Evolutionary conservation across 495 filamentous ascomycete genomes (phyloP).

Genomic region (Parathielavia appendiculata): DNA sequence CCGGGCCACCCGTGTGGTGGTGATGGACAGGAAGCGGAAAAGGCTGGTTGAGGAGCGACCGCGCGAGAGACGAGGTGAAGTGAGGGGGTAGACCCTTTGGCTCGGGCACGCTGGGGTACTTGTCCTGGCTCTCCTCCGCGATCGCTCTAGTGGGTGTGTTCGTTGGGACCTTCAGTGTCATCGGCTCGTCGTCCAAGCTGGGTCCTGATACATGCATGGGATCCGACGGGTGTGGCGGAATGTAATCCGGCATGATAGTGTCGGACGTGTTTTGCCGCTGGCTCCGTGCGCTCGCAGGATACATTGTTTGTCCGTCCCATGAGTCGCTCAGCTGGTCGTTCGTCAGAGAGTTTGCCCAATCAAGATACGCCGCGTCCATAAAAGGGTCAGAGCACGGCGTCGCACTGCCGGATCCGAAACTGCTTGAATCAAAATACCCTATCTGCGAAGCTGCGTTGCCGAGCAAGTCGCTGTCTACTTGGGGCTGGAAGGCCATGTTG

Average conservation of each 20-base stretch:
- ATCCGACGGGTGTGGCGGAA: slow-evolving; percentile 17
- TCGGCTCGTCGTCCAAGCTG: slow-evolving; percentile 32
- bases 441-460: slow-evolving; percentile 14
- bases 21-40: slow-evolving; percentile 32
- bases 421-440: slow-evolving; percentile 24
- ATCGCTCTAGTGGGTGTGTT: slow-evolving; percentile 35
- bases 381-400: slow-evolving; percentile 33
- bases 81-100: slow-evolving; percentile 26
- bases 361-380: slow-evolving; percentile 34
- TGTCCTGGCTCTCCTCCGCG: slow-evolving; percentile 14
- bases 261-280: slow-evolving; percentile 34
- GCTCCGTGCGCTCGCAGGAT: slow-evolving; percentile 15
- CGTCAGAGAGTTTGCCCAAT: slow-evolving; percentile 32
- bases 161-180: slow-evolving; percentile 34
- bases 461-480: slow-evolving; percentile 20
- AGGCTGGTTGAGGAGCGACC: slow-evolving; percentile 44
- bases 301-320: slow-evolving; percentile 19
- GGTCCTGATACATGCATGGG: slow-evolving; percentile 31
- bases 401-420: slow-evolving; percentile 18
- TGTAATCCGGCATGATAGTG: slow-evolving; percentile 41
- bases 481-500: slow-evolving; percentile 15
- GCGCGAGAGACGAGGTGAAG: slow-evolving; percentile 37
- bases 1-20: slow-evolving; percentile 26
- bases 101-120: slow-evolving; percentile 4
- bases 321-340: slow-evolving; percentile 22